Conservation (phyloP, 1,139 yeast species). For the Pichia sp. region DNA sequence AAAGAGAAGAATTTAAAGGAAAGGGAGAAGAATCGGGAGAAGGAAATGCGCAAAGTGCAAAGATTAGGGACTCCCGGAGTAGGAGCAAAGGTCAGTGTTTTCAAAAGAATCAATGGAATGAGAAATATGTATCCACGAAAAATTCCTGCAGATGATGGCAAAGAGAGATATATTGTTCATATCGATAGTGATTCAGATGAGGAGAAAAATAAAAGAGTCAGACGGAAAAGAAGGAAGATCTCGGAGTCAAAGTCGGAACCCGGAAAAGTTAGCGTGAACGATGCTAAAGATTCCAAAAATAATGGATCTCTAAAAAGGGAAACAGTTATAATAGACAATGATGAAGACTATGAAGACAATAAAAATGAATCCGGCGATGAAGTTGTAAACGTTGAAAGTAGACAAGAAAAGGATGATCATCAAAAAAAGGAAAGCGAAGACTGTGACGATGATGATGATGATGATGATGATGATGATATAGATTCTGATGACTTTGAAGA, state of each 20-base stretch:
- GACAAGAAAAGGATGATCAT: background rate
- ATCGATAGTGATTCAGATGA: conserved; percentile 1
- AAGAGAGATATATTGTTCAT: conserved; percentile 4
- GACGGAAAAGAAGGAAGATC: background rate
- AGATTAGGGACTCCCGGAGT: background rate
- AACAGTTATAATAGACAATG: background rate
- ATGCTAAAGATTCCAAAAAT: background rate
- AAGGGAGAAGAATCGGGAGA: background rate
- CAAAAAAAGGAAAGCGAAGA: conserved; percentile 1
- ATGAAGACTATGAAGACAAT: background rate
- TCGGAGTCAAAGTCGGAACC: background rate
- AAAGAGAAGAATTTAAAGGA: background rate
- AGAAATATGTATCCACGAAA: background rate
- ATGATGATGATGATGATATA: conserved; percentile 18
- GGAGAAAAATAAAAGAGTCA: background rate
- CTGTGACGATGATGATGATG: background rate
- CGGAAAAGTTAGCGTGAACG: too few relatives aligned
- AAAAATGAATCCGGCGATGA: background rate
- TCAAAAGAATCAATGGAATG: background rate
- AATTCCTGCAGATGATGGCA: background rate
- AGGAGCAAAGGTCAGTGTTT: background rate
- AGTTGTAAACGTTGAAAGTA: background rate
- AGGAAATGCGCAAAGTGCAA: conserved; percentile 3
- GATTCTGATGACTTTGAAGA: conserved; percentile 29
- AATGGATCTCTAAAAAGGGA: too few relatives aligned